Evolutionary conservation across 148 eudicot genomes (phyloP).

Genomic region (Rhododendron griersonianum): DNA sequence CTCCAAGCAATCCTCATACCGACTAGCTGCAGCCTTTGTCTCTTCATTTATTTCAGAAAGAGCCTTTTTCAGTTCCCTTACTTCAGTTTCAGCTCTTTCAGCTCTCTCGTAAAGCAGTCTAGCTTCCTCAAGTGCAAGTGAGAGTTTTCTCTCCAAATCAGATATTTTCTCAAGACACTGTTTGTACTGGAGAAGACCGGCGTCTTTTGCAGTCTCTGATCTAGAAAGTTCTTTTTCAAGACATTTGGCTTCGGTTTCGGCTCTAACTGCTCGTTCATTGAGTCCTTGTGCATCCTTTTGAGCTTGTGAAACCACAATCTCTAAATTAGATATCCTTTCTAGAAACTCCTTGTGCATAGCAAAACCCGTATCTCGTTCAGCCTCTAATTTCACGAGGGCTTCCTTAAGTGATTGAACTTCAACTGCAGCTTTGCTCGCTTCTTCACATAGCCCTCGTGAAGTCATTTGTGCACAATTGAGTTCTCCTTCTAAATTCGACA

Average conservation of each 20-base stretch:
- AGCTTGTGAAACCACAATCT: slow-evolving; percentile 40
- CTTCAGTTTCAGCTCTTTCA: slow-evolving; percentile 58
- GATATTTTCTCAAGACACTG: slow-evolving; percentile 51
- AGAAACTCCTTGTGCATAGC: slow-evolving; percentile 33
- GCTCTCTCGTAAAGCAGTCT: slow-evolving; percentile 37
- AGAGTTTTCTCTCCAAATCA: slow-evolving; percentile 50
- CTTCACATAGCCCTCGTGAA: slow-evolving; percentile 41
- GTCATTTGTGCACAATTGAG: slow-evolving; percentile 42
- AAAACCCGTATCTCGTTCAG: slow-evolving; percentile 53
- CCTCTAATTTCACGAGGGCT: slow-evolving; percentile 46
- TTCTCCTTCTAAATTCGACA: slow-evolving; percentile 55
- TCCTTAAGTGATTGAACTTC: slow-evolving; percentile 65
- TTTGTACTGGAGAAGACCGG: slow-evolving; percentile 35
- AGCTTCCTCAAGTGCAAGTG: slow-evolving; percentile 38
- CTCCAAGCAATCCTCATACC: slow-evolving; percentile 55
- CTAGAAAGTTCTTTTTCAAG: slow-evolving; percentile 54
- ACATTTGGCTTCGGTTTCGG: slow-evolving; percentile 41
- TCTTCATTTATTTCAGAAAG: slow-evolving; percentile 41
- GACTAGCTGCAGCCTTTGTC: slow-evolving; percentile 46
- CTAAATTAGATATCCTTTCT: slow-evolving; percentile 47
- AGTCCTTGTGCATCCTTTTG: slow-evolving; percentile 38
- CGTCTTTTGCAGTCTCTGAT: slow-evolving; percentile 52
- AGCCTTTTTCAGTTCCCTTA: slow-evolving; percentile 45
- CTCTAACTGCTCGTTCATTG: slow-evolving; percentile 34
- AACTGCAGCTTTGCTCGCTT: slow-evolving; percentile 42